Percentiles rank a stretch among this genome's conserved stretches.
Conservation (phyloP, 2,329 filamentous ascomycete genomes). For the Scedosporium minutisporum region DNA sequence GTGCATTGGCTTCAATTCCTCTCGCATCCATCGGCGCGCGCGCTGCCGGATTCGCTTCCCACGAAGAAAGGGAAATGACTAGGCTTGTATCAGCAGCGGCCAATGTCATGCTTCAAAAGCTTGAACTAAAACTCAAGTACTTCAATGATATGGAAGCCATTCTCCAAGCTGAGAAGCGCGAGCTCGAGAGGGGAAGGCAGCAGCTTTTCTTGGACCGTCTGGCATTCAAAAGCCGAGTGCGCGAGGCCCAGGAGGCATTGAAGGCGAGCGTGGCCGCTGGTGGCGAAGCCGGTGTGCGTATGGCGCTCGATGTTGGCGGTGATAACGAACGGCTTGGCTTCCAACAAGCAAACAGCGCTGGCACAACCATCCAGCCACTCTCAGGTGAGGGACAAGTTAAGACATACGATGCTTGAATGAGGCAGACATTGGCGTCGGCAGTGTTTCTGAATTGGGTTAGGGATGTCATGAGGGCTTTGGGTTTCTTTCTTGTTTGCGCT, state of each 20-base stretch:
- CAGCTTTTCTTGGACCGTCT: constrained; percentile 89
- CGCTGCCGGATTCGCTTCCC: constrained; percentile 78
- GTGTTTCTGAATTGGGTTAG: neutral
- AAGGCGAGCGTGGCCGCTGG: constrained; percentile 40
- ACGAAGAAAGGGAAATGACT: constrained; percentile 95
- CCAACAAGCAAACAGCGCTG: constrained; percentile 33
- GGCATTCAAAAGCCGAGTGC: constrained; percentile 78
- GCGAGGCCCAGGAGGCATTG: constrained; percentile 71
- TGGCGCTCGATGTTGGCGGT: constrained; percentile 35
- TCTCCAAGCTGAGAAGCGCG: constrained; percentile 81
- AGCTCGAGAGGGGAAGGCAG: constrained; percentile 84
- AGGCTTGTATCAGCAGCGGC: constrained; percentile 84
- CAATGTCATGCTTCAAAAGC: constrained; percentile 89
- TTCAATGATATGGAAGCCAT: constrained; percentile 95
- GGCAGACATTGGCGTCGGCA: neutral
- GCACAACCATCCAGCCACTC: constrained; percentile 40
- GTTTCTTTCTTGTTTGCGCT: neutral
- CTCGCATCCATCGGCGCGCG: constrained; percentile 80
- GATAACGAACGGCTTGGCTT: constrained; percentile 46
- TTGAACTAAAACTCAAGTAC: constrained; percentile 90
- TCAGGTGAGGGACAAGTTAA: constrained; percentile 47
- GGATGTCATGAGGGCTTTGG: neutral
- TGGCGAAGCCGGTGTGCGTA: constrained; percentile 38
- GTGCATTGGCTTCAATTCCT: constrained; percentile 62
- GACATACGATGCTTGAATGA: constrained; percentile 41